A percentile compares a stretch with the other conserved stretches of the same genome.
phyloP scores from a whole-genome alignment of 2,329 filamentous ascomycete species.

The Verticillium albo-atrum region DNA sequence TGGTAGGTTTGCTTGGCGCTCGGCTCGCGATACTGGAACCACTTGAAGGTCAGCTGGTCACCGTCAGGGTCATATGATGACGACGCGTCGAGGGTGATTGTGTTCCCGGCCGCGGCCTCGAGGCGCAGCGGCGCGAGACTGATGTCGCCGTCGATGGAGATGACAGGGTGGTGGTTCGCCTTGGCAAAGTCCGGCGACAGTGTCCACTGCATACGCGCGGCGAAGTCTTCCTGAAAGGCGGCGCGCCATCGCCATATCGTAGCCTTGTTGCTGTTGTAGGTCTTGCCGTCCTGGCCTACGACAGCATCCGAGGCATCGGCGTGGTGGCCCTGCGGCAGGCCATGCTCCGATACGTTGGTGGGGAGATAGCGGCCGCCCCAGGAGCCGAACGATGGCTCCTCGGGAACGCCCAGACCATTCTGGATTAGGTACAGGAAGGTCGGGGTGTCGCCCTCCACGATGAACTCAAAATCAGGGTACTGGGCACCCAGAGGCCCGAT shows the following conservation, averaged over 20 bases:
- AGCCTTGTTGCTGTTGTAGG: conserved; percentile 22
- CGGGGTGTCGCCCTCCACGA: conserved; percentile 49
- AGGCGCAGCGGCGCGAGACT: conserved; percentile 32
- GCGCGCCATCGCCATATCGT: conserved; percentile 37
- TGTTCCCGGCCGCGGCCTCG: conserved; percentile 32
- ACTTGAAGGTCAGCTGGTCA: conserved; percentile 37
- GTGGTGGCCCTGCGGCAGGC: conserved; percentile 17
- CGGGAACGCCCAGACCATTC: conserved; percentile 40
- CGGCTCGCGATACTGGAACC: conserved; percentile 42
- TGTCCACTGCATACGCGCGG: conserved; percentile 35
- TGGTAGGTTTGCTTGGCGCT: conserved; percentile 34
- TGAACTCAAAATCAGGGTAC: conserved; percentile 44
- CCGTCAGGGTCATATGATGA: conserved; percentile 41
- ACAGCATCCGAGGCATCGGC: conserved; percentile 23
- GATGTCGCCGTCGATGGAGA: conserved; percentile 33
- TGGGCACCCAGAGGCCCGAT: conserved; percentile 35
- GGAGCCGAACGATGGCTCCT: conserved; percentile 40
- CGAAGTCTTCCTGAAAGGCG: conserved; percentile 36
- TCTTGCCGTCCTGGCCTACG: conserved; percentile 19
- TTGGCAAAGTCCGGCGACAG: conserved; percentile 18
- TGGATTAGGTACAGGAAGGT: conserved; percentile 45
- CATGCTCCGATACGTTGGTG: conserved; percentile 21
- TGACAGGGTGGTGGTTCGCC: conserved; percentile 42
- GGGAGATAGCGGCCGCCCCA: conserved; percentile 44
- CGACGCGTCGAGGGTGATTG: conserved; percentile 37